Base-by-base conservation (phyloP, 441 rosid genomes). In the Biscutella auriculata region DNA sequence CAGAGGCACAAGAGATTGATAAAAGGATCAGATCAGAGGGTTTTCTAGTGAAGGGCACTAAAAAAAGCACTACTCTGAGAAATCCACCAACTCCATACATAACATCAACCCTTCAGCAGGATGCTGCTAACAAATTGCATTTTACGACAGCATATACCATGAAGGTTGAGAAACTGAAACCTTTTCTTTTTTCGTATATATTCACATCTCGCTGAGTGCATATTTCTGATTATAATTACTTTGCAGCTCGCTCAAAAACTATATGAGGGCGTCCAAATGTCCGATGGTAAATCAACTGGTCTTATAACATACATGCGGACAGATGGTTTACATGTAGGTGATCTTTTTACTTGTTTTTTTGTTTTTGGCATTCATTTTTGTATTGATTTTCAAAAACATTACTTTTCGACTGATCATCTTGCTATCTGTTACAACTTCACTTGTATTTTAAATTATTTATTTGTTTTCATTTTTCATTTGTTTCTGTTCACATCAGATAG, bases 71-170 rank as follows among this genome's bases (percentile, higher is more conserved):
- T 51, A 61, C 70, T 16, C 76, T 75, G 67, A 93, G 68, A 70
- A 88, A 87, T 47, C 85, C 97, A 43, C 98, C 99, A 14, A 75
- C 93, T 41, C 99, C 99, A n/a, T 93, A 80, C 65, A 93, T 87
- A 72, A 93, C 99, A 8, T 93, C 99, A 35, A 89, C 97, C 26
- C 96, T 93, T 73, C 99, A 93, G 80, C 97, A 93, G 72, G 99
- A 93, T 80, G 99, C 99, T 57, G 93, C 96, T 66, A 89, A 85
- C 78, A 89, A 79, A 72, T 77, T 93, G 58, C 78, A 85, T 76
- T 93, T 85, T 69, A 32, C 81, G 42, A 79, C 95, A 46, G 55
- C 81, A 27, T 50, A 83, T 62, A 87, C 98, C 51, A 87, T 93
- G 98, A 88, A 78, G 97, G 98, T 92, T 66, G 62, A 32, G 36